Evolutionary conservation across 2,329 filamentous ascomycete genomes (phyloP).

Genomic region (Macrophomina tecta): DNA sequence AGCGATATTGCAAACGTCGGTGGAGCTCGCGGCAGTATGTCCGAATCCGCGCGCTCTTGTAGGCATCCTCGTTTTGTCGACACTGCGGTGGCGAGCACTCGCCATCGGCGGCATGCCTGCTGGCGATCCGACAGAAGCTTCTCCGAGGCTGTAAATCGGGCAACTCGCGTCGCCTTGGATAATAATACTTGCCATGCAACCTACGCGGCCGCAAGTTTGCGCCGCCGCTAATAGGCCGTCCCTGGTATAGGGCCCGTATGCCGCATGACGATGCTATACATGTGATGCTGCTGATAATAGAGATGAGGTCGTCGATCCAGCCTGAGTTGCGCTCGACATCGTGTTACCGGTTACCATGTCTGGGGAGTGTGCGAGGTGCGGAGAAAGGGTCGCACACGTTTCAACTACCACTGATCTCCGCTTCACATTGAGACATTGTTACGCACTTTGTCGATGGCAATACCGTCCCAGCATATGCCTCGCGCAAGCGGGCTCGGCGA

Average conservation of each 20-base stretch:
- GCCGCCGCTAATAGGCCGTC: neutral
- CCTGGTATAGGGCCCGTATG: neutral
- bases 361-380: constrained; percentile 7
- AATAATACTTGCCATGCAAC: neutral
- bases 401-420: neutral
- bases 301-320: neutral
- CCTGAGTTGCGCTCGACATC: neutral
- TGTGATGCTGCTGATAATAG: neutral
- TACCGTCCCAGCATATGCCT: neutral
- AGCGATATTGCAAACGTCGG: neutral
- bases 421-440: neutral
- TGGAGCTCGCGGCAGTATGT: neutral
- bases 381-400: constrained; percentile 6
- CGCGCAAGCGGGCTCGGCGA: neutral
- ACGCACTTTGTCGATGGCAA: neutral
- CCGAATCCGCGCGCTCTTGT: constrained; percentile 4
- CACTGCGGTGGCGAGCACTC: neutral
- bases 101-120: neutral
- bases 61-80: neutral
- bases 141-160: neutral
- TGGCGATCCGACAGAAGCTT: neutral
- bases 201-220: neutral
- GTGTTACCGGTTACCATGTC: constrained; percentile 7
- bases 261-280: constrained; percentile 1
- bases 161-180: neutral